A percentile compares a stretch with the other conserved stretches of the same genome.
These are phyloP conservation scores for Chenopodium album DNA, from an alignment of 148 eudicot genomes.

Conservation along the genomic window DNA sequence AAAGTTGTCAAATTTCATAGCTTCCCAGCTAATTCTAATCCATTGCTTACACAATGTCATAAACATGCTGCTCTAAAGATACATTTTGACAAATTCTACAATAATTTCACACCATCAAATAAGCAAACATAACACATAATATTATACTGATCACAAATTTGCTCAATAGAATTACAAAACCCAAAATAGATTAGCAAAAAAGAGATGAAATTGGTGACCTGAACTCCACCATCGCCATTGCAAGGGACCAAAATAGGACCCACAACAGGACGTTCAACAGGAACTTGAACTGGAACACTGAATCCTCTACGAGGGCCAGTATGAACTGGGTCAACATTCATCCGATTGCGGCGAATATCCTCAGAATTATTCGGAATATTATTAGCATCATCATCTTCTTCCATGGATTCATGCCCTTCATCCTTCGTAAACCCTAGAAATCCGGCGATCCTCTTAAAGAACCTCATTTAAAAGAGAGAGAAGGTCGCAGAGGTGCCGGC, in stretches of 20 bases:
- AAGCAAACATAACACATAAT: not conserved
- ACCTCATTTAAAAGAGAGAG: conserved; percentile 38
- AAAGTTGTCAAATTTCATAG: too few relatives aligned
- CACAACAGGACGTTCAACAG: conserved; percentile 54
- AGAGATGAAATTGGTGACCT: conserved; percentile 40
- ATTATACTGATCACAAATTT: not conserved
- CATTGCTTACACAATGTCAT: too few relatives aligned
- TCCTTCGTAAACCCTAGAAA: conserved; percentile 58
- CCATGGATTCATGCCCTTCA: conserved; percentile 39
- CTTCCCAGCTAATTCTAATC: too few relatives aligned
- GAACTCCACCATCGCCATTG: conserved; percentile 71
- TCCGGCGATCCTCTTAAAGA: conserved; percentile 48
- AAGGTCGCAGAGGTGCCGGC: not conserved
- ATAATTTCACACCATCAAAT: not conserved
- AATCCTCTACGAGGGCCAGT: conserved; percentile 64
- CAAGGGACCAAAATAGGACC: conserved; percentile 72
- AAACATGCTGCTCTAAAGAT: too few relatives aligned
- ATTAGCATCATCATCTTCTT: conserved; percentile 29
- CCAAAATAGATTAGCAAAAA: not conserved
- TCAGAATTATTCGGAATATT: conserved; percentile 5
- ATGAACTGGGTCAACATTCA: conserved; percentile 38
- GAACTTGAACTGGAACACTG: conserved; percentile 73
- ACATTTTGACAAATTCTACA: too few relatives aligned
- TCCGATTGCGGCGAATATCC: conserved; percentile 22
- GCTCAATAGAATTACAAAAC: not conserved